Evolutionary conservation across 2,329 filamentous ascomycete species (phyloP).

Genomic region (Xylaria sp.): DNA sequence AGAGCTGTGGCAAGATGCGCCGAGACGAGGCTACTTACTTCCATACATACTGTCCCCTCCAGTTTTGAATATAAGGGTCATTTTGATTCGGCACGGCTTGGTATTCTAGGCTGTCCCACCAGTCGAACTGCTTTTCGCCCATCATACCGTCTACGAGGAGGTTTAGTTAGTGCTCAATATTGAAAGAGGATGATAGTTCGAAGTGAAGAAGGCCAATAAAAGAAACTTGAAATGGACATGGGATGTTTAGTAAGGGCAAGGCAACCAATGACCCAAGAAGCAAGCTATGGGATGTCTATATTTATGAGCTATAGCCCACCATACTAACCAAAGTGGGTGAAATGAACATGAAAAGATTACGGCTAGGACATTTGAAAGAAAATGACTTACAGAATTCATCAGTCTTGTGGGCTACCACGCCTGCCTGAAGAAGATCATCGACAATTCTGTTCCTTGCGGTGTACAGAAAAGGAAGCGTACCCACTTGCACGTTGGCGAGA

Average conservation of each 20-base stretch:
- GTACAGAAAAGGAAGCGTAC: not conserved
- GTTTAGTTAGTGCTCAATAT: not conserved
- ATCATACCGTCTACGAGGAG: too few species aligned
- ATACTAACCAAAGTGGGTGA: not conserved
- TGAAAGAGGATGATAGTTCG: not conserved
- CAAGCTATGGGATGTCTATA: not conserved
- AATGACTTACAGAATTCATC: conserved; percentile 1
- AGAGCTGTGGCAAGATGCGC: not conserved
- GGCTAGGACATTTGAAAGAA: too few species aligned
- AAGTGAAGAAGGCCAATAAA: not conserved
- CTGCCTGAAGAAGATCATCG: conserved; percentile 23
- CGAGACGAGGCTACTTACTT: conserved; percentile 13
- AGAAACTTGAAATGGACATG: too few species aligned
- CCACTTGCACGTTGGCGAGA: not conserved
- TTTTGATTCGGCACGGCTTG: conserved; percentile 11
- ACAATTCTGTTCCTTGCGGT: conserved; percentile 38
- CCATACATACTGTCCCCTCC: conserved; percentile 18
- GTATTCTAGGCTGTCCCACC: conserved; percentile 33
- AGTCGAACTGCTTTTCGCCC: too few species aligned
- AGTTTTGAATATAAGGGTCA: not conserved
- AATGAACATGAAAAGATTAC: not conserved
- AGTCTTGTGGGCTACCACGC: conserved; percentile 26
- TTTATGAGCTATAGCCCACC: not conserved
- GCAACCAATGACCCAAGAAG: not conserved
- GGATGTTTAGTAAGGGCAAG: too few species aligned